phyloP scores from a whole-genome alignment of 495 filamentous ascomycete species.

The Saxophila tyrrhenica region DNA sequence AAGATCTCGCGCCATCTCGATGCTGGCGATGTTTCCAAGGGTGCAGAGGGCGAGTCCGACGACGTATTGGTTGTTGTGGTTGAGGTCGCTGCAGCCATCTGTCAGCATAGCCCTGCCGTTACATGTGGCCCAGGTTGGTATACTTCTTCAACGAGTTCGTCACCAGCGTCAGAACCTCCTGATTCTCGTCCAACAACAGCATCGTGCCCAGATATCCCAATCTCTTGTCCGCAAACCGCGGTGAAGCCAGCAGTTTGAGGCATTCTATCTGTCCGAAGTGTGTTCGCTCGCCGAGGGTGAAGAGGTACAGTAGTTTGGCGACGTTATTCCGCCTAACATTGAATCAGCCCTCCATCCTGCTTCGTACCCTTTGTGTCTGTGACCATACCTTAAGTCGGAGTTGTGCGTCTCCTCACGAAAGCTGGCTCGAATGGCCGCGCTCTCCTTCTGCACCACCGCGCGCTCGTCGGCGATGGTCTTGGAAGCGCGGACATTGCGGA shows the following conservation, averaged over 20 bases:
- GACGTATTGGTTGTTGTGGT: constrained; percentile 96
- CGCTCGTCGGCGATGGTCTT: constrained; percentile 99
- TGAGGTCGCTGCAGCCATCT: constrained; percentile 58
- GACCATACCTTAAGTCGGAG: constrained; percentile 65
- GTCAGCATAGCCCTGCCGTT: constrained; percentile 9
- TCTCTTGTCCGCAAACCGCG: constrained; percentile 95
- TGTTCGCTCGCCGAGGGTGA: constrained; percentile 94
- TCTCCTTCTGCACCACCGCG: constrained; percentile 97
- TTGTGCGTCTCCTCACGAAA: constrained; percentile 94
- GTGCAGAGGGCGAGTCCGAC: constrained; percentile 93
- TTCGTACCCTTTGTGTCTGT: constrained; percentile 3
- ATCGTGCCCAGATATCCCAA: constrained; percentile 94
- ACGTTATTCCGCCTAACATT: constrained; percentile 84
- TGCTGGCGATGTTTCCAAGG: constrained; percentile 89
- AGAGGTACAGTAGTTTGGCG: constrained; percentile 93
- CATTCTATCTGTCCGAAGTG: constrained; percentile 99
- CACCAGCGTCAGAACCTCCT: constrained; percentile 91
- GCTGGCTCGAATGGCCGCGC: constrained; percentile 89
- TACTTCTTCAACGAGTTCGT: constrained; percentile 97
- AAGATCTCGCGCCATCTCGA: constrained; percentile 97
- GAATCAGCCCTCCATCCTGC: not conserved
- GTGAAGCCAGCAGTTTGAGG: constrained; percentile 89
- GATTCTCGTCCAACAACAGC: constrained; percentile 92
- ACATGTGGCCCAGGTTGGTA: constrained; percentile 5
- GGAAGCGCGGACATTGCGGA: constrained; percentile 92